phyloP scores from a whole-genome alignment of 2,329 filamentous ascomycete species.

The Sarocladiaceae sp. region DNA sequence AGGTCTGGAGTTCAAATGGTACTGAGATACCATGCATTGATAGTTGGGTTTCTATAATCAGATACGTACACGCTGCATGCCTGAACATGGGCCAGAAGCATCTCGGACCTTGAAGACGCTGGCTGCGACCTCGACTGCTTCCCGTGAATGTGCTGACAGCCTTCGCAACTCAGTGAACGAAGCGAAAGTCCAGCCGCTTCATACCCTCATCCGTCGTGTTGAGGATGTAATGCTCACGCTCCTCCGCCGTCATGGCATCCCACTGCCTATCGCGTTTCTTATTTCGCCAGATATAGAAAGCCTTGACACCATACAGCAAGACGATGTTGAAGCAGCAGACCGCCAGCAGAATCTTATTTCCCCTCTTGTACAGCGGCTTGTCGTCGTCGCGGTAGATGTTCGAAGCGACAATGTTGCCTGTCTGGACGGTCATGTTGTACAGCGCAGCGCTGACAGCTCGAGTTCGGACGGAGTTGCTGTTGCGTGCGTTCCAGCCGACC shows the following conservation, averaged over 20 bases:
- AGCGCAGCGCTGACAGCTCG: slow-evolving; percentile 54
- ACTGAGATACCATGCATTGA: too few species aligned
- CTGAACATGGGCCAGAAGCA: too few species aligned
- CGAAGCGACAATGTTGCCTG: slow-evolving; percentile 33
- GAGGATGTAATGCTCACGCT: slow-evolving; percentile 40
- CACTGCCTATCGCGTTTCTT: slow-evolving; percentile 34
- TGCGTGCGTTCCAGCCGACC: slow-evolving; percentile 53
- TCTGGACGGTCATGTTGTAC: slow-evolving; percentile 52
- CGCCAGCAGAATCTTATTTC: slow-evolving; percentile 42
- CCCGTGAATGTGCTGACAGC: not conserved
- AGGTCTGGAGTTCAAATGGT: too few species aligned
- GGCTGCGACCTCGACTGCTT: too few species aligned
- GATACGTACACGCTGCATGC: too few species aligned
- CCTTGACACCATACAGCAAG: slow-evolving; percentile 37
- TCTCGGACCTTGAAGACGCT: too few species aligned
- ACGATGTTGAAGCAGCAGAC: slow-evolving; percentile 41
- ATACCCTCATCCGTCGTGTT: slow-evolving; percentile 46
- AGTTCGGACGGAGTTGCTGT: slow-evolving; percentile 56
- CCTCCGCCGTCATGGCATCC: slow-evolving; percentile 35
- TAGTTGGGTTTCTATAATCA: too few species aligned
- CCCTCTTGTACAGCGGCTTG: slow-evolving; percentile 42
- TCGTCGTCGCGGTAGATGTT: slow-evolving; percentile 42
- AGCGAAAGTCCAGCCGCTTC: slow-evolving; percentile 49
- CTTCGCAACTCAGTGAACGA: slow-evolving; percentile 24
- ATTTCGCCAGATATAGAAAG: slow-evolving; percentile 42